Percentiles rank a stretch among this genome's conserved stretches.
Conservation (phyloP, 768 basidiomycete genomes). For the Naganishia onofrii region DNA sequence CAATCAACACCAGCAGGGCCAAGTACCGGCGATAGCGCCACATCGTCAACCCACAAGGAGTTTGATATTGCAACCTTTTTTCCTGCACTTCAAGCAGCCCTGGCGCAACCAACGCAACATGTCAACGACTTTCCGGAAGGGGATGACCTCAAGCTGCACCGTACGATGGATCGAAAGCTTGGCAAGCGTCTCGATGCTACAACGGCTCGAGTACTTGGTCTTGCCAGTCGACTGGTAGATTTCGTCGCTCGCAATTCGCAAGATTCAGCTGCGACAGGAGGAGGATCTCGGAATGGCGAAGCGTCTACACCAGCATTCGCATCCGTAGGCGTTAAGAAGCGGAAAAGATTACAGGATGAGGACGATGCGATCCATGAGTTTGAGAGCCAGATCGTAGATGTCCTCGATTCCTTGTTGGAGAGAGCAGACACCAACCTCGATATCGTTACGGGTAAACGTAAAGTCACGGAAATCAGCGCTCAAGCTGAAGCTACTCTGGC, state of each 20-base stretch:
- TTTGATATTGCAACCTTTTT: constrained; percentile 41
- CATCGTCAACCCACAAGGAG: constrained; percentile 22
- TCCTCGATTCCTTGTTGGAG: constrained; percentile 80
- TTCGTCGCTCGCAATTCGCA: constrained; percentile 53
- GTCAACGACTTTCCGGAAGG: constrained; percentile 55
- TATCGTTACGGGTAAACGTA: constrained; percentile 68
- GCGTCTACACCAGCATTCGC: constrained; percentile 34
- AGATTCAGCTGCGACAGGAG: constrained; percentile 16
- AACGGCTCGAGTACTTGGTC: constrained; percentile 63
- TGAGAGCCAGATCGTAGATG: constrained; percentile 71
- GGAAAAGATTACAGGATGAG: constrained; percentile 61
- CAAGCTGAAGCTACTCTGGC: constrained; percentile 31
- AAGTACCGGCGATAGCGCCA: neutral
- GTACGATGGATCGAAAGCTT: constrained; percentile 72
- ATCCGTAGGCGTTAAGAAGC: constrained; percentile 52
- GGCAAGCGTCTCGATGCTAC: constrained; percentile 69
- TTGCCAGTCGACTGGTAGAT: constrained; percentile 66
- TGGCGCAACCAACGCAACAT: constrained; percentile 46
- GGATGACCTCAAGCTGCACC: constrained; percentile 79
- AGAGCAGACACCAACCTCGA: constrained; percentile 77
- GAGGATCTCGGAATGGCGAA: constrained; percentile 40
- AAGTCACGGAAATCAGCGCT: constrained; percentile 51
- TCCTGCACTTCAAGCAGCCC: constrained; percentile 42
- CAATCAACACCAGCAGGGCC: too few species aligned
- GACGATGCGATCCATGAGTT: constrained; percentile 86